phyloP scores from a whole-genome alignment of 2,329 filamentous ascomycete species.

The Cryphonectria radicalis region DNA sequence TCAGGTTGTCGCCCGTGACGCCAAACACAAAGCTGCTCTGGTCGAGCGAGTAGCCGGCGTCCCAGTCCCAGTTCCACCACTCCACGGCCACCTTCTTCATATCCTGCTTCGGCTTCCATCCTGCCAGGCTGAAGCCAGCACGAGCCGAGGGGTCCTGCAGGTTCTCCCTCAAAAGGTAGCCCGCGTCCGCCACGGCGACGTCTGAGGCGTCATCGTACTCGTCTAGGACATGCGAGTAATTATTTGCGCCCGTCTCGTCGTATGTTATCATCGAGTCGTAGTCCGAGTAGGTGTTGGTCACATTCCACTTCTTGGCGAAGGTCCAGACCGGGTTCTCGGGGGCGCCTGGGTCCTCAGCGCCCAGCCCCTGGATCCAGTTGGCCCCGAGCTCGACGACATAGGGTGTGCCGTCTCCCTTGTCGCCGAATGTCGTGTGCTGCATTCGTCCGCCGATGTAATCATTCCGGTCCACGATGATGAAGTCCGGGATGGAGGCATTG shows the following conservation, averaged over 20 bases:
- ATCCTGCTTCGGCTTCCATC: slow-evolving; percentile 64
- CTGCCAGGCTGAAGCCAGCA: slow-evolving; percentile 60
- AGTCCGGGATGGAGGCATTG: slow-evolving; percentile 65
- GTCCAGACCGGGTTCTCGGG: slow-evolving; percentile 67
- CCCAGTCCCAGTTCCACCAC: slow-evolving; percentile 63
- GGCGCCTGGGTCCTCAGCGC: slow-evolving; percentile 35
- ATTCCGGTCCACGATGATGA: slow-evolving; percentile 68
- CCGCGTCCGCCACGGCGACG: slow-evolving; percentile 55
- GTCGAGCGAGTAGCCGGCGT: slow-evolving; percentile 61
- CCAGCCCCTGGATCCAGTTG: slow-evolving; percentile 59
- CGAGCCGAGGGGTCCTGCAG: slow-evolving; percentile 65
- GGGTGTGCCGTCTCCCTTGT: slow-evolving; percentile 51
- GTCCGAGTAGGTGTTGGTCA: slow-evolving; percentile 62
- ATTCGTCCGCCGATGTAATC: slow-evolving; percentile 66
- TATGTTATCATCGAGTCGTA: slow-evolving; percentile 63
- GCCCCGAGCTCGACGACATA: slow-evolving; percentile 68
- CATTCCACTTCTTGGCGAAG: slow-evolving; percentile 60
- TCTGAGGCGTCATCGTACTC: slow-evolving; percentile 53
- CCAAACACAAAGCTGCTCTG: slow-evolving; percentile 60
- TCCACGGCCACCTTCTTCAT: slow-evolving; percentile 63
- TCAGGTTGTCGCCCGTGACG: slow-evolving; percentile 60
- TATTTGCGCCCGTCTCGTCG: slow-evolving; percentile 57
- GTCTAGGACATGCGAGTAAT: slow-evolving; percentile 56
- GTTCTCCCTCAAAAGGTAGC: slow-evolving; percentile 60
- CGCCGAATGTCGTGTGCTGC: slow-evolving; percentile 60